A percentile compares a stretch with the other conserved stretches of the same genome.
Evolutionary conservation across 1,284 basidiomycete species (phyloP).

Genomic region (Vanrija humicola): DNA sequence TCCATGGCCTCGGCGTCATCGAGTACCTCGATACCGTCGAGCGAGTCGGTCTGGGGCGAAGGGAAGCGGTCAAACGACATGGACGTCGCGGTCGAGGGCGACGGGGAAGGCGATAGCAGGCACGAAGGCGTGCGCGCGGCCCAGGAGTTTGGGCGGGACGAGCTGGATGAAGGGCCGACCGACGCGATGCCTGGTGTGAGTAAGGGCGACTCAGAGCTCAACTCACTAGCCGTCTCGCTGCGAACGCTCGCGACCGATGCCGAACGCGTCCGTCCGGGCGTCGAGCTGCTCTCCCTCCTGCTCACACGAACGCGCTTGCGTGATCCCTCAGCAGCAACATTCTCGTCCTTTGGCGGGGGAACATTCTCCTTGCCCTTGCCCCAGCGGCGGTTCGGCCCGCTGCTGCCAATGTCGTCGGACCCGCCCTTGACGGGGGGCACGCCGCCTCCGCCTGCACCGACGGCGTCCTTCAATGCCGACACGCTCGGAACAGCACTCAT

Average conservation of each 20-base stretch:
- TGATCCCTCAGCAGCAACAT: slow-evolving; percentile 10
- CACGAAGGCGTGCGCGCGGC: slow-evolving; percentile 17
- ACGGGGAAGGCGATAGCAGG: slow-evolving; percentile 34
- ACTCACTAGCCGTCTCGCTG: slow-evolving; percentile 33
- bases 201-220: background rate
- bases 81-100: slow-evolving; percentile 30
- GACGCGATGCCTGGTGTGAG: slow-evolving; percentile 13
- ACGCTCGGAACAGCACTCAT: slow-evolving; percentile 25
- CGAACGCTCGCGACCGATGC: slow-evolving; percentile 38
- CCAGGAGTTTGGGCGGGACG: slow-evolving; percentile 1
- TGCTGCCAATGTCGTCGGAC: slow-evolving; percentile 5
- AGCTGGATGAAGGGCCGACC: slow-evolving; percentile 21
- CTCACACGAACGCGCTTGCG: slow-evolving; percentile 35
- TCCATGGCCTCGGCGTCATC: slow-evolving; percentile 21
- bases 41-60: slow-evolving; percentile 22
- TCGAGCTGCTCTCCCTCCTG: background rate
- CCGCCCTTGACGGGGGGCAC: slow-evolving; percentile 14
- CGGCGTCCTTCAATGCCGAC: slow-evolving; percentile 4
- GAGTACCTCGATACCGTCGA: slow-evolving; percentile 14
- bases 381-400: slow-evolving; percentile 6
- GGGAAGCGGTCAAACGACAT: slow-evolving; percentile 16
- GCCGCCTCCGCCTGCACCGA: slow-evolving; percentile 1
- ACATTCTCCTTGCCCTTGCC: slow-evolving; percentile 47
- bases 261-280: slow-evolving; percentile 25
- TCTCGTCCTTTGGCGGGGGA: slow-evolving; percentile 33